A percentile compares a stretch with the other conserved stretches of the same genome.
Conservation (phyloP, 2,329 filamentous ascomycete genomes). For the Colletotrichum tanaceti region DNA sequence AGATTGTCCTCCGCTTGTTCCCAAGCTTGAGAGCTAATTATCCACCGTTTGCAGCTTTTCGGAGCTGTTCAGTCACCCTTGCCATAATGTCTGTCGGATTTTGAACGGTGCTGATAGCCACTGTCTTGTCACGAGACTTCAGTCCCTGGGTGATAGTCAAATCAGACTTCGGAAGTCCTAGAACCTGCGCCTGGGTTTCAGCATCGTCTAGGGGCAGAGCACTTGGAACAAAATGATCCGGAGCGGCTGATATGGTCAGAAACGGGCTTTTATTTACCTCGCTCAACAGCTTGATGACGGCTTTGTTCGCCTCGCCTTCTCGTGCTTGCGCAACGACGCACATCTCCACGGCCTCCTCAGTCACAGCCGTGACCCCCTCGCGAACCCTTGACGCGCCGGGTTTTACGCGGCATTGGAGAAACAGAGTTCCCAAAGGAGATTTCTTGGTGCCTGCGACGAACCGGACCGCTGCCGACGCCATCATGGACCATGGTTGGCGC, state of each 20-base stretch:
- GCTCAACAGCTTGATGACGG: conserved; percentile 72
- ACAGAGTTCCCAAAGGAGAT: conserved; percentile 59
- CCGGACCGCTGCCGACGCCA: conserved; percentile 51
- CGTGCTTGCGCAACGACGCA: conserved; percentile 73
- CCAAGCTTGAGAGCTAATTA: not conserved
- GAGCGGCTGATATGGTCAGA: not conserved
- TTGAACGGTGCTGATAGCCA: conserved; percentile 55
- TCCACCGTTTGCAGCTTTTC: conserved; percentile 27
- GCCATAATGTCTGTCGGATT: conserved; percentile 48
- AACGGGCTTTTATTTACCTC: conserved; percentile 55
- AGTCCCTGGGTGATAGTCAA: conserved; percentile 71
- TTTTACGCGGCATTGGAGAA: conserved; percentile 75
- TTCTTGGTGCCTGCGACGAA: conserved; percentile 63
- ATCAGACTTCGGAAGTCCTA: conserved; percentile 72
- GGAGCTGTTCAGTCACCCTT: conserved; percentile 43
- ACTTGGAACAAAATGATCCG: not conserved
- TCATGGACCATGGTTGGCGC: conserved; percentile 3
- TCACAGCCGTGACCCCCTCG: conserved; percentile 69
- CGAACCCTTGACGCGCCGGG: conserved; percentile 71
- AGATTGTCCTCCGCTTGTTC: not conserved
- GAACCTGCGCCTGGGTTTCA: conserved; percentile 54
- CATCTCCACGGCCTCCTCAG: conserved; percentile 68
- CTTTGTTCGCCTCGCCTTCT: conserved; percentile 77
- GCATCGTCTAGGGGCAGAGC: conserved; percentile 1
- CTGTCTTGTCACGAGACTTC: conserved; percentile 73